phyloP scores from a whole-genome alignment of 2,329 filamentous ascomycete species.

The Botrytis cinerea region DNA sequence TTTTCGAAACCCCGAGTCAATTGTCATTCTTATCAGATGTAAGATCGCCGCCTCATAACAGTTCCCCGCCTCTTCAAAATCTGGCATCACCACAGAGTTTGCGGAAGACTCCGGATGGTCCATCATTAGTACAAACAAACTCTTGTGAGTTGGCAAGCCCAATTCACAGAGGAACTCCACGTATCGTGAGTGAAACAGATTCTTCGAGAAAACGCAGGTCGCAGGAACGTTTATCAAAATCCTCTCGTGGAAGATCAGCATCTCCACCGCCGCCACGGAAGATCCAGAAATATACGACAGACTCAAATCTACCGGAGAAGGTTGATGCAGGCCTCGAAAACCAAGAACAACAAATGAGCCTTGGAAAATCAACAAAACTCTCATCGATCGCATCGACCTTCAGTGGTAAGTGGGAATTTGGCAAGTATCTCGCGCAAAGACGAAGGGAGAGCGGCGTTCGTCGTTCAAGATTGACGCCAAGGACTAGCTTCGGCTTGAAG shows the following conservation, averaged over 20 bases:
- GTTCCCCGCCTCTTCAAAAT: not conserved
- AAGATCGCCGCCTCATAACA: not conserved
- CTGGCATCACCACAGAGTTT: not conserved
- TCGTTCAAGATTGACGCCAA: conserved; percentile 11
- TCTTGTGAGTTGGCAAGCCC: not conserved
- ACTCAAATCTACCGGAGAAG: not conserved
- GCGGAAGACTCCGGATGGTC: not conserved
- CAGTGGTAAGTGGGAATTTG: conserved; percentile 13
- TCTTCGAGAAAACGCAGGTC: not conserved
- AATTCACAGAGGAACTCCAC: not conserved
- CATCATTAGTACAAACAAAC: not conserved
- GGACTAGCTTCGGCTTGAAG: conserved; percentile 18
- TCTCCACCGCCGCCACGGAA: not conserved
- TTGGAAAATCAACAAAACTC: conserved; percentile 1
- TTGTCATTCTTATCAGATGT: not conserved
- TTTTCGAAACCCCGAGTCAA: conserved; percentile 24
- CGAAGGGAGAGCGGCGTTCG: not conserved
- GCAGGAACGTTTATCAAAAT: not conserved
- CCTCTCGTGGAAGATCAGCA: not conserved
- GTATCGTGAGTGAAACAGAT: not conserved
- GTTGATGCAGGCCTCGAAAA: not conserved
- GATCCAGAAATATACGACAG: too few relatives aligned
- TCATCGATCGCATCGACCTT: not conserved
- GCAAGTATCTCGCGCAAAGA: conserved; percentile 20
- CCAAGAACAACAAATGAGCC: not conserved